These are phyloP conservation scores for Dalbergia cultrata DNA, from an alignment of 306 rosid genomes.

Conservation along the genomic window DNA sequence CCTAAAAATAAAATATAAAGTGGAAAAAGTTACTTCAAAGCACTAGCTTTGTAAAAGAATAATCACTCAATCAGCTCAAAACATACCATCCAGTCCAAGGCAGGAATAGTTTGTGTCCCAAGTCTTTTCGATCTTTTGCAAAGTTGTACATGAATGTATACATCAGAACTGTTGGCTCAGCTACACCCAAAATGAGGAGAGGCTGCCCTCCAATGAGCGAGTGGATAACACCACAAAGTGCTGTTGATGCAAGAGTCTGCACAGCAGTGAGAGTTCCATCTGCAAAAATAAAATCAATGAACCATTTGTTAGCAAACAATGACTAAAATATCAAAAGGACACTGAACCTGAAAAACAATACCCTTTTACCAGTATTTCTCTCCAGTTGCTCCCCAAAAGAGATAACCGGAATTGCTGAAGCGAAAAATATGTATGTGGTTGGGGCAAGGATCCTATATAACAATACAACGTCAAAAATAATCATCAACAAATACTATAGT, in stretches of 20 bases:
- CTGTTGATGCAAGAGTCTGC: conserved; percentile 96
- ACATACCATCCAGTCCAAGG: conserved; percentile 98
- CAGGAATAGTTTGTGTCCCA: conserved; percentile 85
- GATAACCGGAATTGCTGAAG: conserved; percentile 96
- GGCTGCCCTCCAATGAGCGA: conserved; percentile 96
- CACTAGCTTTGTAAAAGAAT: background rate
- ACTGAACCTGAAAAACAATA: conserved; percentile 42
- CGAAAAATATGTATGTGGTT: conserved; percentile 95
- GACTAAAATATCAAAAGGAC: conserved; percentile 41
- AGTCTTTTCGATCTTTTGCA: conserved; percentile 84
- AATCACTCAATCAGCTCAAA: conserved; percentile 33
- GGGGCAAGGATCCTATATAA: conserved; percentile 91
- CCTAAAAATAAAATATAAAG: conserved; percentile 57
- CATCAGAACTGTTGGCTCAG: conserved; percentile 98
- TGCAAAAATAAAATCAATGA: conserved; percentile 49
- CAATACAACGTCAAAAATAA: conserved; percentile 41
- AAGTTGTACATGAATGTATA: conserved; percentile 92
- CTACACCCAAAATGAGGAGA: conserved; percentile 93
- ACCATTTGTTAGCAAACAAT: conserved; percentile 50
- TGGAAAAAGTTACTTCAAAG: conserved; percentile 41
- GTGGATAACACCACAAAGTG: conserved; percentile 89
- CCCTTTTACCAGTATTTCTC: conserved; percentile 69
- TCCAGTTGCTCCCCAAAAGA: conserved; percentile 98
- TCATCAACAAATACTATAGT: conserved; percentile 4
- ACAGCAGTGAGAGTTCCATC: conserved; percentile 95